Conservation (phyloP, 176 grass and related monocot species). For the Paspalum notatum region DNA sequence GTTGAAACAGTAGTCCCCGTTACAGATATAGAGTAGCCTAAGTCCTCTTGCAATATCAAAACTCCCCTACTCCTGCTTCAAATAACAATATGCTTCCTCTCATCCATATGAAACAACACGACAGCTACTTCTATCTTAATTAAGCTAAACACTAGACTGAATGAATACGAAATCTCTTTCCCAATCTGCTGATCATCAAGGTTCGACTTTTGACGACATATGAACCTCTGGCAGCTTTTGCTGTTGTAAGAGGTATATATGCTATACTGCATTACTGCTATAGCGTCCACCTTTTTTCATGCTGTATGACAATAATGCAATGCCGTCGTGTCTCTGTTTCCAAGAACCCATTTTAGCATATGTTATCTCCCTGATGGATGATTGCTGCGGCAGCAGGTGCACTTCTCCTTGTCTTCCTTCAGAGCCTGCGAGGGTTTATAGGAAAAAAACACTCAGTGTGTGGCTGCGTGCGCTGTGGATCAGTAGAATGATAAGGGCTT, state of each 20-base stretch:
- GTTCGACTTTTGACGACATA: neutral
- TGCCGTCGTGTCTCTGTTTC: neutral
- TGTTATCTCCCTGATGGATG: neutral
- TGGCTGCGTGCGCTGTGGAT: too few relatives aligned
- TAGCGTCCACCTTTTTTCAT: neutral
- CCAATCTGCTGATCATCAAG: neutral
- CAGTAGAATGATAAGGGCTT: neutral
- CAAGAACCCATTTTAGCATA: neutral
- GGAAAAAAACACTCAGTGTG: neutral
- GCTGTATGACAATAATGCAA: neutral
- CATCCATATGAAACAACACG: neutral
- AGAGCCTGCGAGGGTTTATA: slow-evolving; percentile 1
- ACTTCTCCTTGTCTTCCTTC: slow-evolving; percentile 45
- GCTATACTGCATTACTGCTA: too few relatives aligned
- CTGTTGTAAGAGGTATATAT: neutral
- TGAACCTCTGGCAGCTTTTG: neutral
- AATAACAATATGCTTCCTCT: neutral
- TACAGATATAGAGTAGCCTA: neutral
- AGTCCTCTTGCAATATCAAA: slow-evolving; percentile 1
- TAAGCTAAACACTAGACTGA: neutral
- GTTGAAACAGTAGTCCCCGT: neutral
- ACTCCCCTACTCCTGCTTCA: neutral
- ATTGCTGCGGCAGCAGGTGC: slow-evolving; percentile 37
- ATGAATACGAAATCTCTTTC: neutral
- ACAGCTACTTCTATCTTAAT: neutral